Evolutionary conservation across 2,329 filamentous ascomycete species (phyloP).

Genomic region (Neospermospora avenae): DNA sequence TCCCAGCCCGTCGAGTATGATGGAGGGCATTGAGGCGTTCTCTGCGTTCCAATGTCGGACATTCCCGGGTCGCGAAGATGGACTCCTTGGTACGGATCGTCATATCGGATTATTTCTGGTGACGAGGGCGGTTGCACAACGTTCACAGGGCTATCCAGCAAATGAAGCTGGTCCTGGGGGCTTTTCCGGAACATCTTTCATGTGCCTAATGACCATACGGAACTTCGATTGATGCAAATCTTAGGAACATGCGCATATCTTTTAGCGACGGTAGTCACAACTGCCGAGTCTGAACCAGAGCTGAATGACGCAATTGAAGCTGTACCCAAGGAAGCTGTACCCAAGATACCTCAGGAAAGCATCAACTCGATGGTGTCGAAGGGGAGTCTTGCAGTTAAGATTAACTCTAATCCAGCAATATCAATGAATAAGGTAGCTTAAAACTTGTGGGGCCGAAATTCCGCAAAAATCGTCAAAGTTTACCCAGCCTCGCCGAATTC

Average conservation of each 20-base stretch:
- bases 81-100: slow-evolving; percentile 1
- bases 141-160: not conserved
- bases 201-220: not conserved
- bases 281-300: not conserved
- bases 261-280: not conserved
- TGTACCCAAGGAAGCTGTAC: not conserved
- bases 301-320: not conserved
- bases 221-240: not conserved
- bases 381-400: no score
- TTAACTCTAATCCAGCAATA: no score
- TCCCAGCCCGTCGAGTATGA: slow-evolving; percentile 9
- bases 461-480: no score
- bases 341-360: not conserved
- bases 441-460: no score
- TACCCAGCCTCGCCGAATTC: no score
- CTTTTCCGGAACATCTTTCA: not conserved
- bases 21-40: not conserved
- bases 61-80: slow-evolving; percentile 7
- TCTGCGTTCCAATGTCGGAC: slow-evolving; percentile 8
- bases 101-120: not conserved
- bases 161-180: slow-evolving; percentile 6
- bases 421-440: no score
- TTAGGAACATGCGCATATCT: not conserved
- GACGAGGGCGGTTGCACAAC: not conserved
- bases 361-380: not conserved